Conservation (phyloP, 352 stramenopile genomes). For the Phytopythium oedochilum region DNA sequence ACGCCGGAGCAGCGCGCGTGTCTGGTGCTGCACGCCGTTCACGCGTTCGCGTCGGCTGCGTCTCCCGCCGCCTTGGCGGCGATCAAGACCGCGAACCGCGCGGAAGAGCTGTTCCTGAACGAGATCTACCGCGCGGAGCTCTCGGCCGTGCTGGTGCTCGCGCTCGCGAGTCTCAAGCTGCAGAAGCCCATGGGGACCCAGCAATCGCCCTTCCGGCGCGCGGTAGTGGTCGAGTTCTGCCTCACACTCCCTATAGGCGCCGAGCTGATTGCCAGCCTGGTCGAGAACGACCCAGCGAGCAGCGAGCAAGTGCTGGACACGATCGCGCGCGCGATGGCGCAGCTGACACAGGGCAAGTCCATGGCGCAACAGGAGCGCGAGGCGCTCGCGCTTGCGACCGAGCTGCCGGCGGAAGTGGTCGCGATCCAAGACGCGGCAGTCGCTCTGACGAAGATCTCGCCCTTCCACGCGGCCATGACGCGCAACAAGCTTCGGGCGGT, state of each 20-base stretch:
- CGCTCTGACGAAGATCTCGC: conserved; percentile 28
- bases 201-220: conserved; percentile 7
- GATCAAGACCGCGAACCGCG: conserved; percentile 2
- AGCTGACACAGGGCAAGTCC: conserved; percentile 10
- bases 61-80: conserved; percentile 10
- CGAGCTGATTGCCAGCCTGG: conserved; percentile 33
- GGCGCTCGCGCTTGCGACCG: conserved; percentile 5
- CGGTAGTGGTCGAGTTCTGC: conserved; percentile 9
- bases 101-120: conserved; percentile 41
- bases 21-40: conserved; percentile 34
- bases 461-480: conserved; percentile 28
- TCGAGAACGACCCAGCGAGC: conserved; percentile 43
- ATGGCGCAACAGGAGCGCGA: conserved; percentile 31
- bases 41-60: conserved; percentile 4
- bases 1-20: conserved; percentile 18
- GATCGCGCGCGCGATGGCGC: conserved; percentile 24
- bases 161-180: conserved; percentile 27
- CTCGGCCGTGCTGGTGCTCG: conserved; percentile 39
- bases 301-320: conserved; percentile 32
- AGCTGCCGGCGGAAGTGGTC: conserved; percentile 5
- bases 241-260: conserved; percentile 35
- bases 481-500: conserved; percentile 22
- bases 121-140: conserved; percentile 57
- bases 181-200: conserved; percentile 4
- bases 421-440: conserved; percentile 19